Base-by-base conservation (phyloP, 2,329 filamentous ascomycete species). In the Arthrinium phaeospermum region DNA sequence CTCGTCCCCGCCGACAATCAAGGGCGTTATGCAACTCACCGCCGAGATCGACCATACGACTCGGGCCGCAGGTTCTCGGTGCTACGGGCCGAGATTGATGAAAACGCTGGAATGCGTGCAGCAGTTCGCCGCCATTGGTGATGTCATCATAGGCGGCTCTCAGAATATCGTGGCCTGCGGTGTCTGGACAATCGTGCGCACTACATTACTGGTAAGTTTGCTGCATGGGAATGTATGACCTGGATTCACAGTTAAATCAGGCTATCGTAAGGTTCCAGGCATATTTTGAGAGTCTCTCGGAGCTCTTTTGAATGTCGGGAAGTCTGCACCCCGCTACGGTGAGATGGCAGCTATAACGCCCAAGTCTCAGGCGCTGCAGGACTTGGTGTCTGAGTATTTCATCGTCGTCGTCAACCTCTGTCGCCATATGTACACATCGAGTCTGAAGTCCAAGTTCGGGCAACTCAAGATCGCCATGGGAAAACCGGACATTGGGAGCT, bases 131-230 rank as follows among this genome's bases (percentile, higher is more conserved):
- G 80, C 81, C 0, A 73, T 86, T n/a, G 84, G 84, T 5, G 82
- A 83, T 75, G 76, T 83, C 13, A 53, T 84, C 0, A 71, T 86
- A 22, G 84, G 85, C 0, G 83, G 83, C 1, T 82, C 82, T 0
- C 85, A 87, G 74, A 86, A 86, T 53, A 64, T 86, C 0, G 77
- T 86, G 12, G 84, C 84, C 0, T 84, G 82, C 71, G 80, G 84
- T 16, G 83, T 86, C 0, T 87, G 84, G 85, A 79, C 82, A 0
- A 70, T 85, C 2, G 83, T 86, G 14, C 80, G 84, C 53, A 80
- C 83, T 73, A 80, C 83, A 1, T 76, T 86, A 30, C 72, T 84
- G 67, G 83, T 86, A 45, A 45, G 81, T 80, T 6, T 14, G 0
- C 19, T 46, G 45, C 14, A 3, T 14, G 14, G 7, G 16, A 19